Base-by-base conservation (phyloP, 2,329 filamentous ascomycete genomes). In the Penicillium paneum region DNA sequence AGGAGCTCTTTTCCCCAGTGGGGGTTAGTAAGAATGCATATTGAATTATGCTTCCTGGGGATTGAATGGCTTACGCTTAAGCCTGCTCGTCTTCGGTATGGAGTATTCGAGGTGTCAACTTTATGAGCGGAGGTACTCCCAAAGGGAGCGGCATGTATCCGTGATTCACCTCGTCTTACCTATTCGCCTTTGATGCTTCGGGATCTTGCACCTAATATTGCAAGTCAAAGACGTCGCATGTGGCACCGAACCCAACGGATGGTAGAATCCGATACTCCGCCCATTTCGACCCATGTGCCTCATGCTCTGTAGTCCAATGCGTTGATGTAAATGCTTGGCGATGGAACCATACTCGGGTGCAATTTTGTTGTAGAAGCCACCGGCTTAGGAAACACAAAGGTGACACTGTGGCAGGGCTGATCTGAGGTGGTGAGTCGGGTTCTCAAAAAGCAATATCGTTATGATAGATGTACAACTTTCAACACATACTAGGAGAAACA, bases 271-370 rank as follows among this genome's bases (percentile, higher is more conserved):
- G 35, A 39, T 34, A 19, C 19, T 6, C 15, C 28, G 6, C 0
- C 11, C 4, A 8, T 5, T 28, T 34, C 4, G 15, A 35, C 2
- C 35, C 28, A 48, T 24, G 17, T 17, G 12, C 11, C 42, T 44
- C 21, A 26, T 19, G 52, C 1, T 41, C 15, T 0, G 8, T 2
- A 71, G 73, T 74, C 3, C 63, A 69, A 61, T 61, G 64, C 3
- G 68, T 76, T 39, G 72, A 75, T 46, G 6, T 39, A 2, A 71
- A 75, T 35, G 66, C 66, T 77, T 36, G 73, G 71, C 4, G 67
- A 74, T 8, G 63, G 64, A 12, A 56, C 58, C 13, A 48, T 68
- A 0, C 54, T 68, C 0, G 70, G 69, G 2, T 72, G 65, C 46
- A 70, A 73, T 51, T 73, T 69, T 48, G 65, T 69, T 15, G 70